Base-by-base conservation (phyloP, 2,329 filamentous ascomycete genomes). In the Botrytis cinerea region DNA sequence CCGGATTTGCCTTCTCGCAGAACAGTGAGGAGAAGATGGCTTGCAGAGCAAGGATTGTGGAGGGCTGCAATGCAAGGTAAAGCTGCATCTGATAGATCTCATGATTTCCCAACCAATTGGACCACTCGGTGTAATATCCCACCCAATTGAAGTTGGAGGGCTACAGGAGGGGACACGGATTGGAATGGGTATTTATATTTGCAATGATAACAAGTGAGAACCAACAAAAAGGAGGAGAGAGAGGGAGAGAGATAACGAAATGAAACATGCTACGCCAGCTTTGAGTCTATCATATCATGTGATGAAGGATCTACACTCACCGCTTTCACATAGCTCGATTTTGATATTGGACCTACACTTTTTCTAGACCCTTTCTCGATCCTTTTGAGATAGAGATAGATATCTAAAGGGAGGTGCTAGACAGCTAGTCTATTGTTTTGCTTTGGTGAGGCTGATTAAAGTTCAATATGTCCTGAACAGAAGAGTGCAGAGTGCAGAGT, bases 21-120 rank as follows among this genome's bases (percentile, higher is more conserved):
- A 32, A 32, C 16, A 28, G 45, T 71, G 69, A 71, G 69, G 69
- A 51, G 69, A 63, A 71, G 57, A 40, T 64, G 59, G 69, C 69
- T 64, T 61, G 59, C 69, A 71, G 43, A 28, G 35, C 43, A 63
- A 62, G 69, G 66, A 32, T 68, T 54, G 35, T 43, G 20, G 25
- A 43, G 25, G 25, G 66, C 66, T 68, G 51, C 48, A 40, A 48
- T 48, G 43, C 57, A 63, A 63, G 69, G 69, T 71, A 28, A 35
- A 38, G 63, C n/a, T n/a, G 63, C n/a, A 51, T 67, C 14, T 51
- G 63, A 46, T 70, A 48, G 40, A 35, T 48, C 28, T 61, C 32
- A 62, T 62, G 57, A 46, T 70, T 62, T 18, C 12, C 6, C 48
- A 54, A n/a, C 22, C 28, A 46, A 35, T 35, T 35, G 12, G 25